Evolutionary conservation across 2,329 filamentous ascomycete species (phyloP).

Genomic region (Calonectria henricotiae): DNA sequence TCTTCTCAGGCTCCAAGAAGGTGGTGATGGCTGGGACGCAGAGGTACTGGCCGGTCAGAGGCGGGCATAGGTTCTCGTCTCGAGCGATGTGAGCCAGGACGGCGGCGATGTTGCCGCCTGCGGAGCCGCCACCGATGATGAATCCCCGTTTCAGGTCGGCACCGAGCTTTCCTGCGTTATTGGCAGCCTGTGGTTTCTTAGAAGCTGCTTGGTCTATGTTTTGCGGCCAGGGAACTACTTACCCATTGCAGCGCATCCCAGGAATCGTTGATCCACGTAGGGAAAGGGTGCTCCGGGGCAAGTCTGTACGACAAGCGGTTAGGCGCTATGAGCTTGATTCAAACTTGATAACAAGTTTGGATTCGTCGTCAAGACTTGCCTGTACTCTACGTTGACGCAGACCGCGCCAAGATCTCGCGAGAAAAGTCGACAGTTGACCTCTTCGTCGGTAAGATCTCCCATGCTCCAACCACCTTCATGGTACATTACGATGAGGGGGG

Average conservation of each 20-base stretch:
- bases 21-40: slow-evolving; percentile 5
- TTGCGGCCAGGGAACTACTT: background rate
- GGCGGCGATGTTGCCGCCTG: slow-evolving; percentile 5
- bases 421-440: slow-evolving; percentile 17
- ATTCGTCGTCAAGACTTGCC: background rate
- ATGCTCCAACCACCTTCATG: slow-evolving; percentile 19
- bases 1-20: slow-evolving; percentile 5
- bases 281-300: slow-evolving; percentile 12
- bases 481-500: slow-evolving; percentile 14
- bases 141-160: background rate
- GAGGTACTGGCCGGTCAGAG: slow-evolving; percentile 13
- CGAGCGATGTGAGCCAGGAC: slow-evolving; percentile 5
- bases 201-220: background rate
- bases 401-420: slow-evolving; percentile 5
- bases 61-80: slow-evolving; percentile 17
- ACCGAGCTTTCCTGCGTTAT: background rate
- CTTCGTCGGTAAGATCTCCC: slow-evolving; percentile 18
- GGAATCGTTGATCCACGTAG: slow-evolving; percentile 14
- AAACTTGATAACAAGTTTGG: too few species aligned
- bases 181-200: background rate
- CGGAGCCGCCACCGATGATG: slow-evolving; percentile 10
- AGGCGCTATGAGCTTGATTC: background rate
- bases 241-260: slow-evolving; percentile 15
- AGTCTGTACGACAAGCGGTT: background rate
- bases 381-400: slow-evolving; percentile 16